A percentile compares a stretch with the other conserved stretches of the same genome.
These are phyloP conservation scores for Epithemia pelagica DNA, from an alignment of 108 stramenopile species.

Conservation along the genomic window DNA sequence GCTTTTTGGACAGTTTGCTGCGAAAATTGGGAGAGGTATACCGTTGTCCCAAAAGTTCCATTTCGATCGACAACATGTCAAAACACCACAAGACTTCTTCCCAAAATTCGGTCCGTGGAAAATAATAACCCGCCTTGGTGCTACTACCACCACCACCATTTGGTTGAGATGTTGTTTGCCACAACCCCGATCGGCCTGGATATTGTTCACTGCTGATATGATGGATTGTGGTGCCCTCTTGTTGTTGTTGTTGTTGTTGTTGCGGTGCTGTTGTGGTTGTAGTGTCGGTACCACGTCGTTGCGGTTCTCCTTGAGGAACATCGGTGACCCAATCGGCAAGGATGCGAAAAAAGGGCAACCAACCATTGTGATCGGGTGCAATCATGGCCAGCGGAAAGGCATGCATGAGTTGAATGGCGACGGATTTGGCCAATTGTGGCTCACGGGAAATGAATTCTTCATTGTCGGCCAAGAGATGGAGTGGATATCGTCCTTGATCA, in stretches of 20 bases:
- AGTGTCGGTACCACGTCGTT: neutral
- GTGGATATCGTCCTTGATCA: constrained; percentile 1
- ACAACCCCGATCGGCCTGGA: neutral
- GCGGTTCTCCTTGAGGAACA: too few relatives aligned
- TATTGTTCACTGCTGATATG: neutral
- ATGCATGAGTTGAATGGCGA: neutral
- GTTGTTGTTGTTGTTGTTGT: too few relatives aligned
- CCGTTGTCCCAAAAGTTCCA: constrained; percentile 14
- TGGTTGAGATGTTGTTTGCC: too few relatives aligned
- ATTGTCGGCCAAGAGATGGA: constrained; percentile 16
- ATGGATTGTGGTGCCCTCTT: neutral
- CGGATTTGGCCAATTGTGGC: constrained; percentile 2
- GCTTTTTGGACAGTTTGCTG: neutral
- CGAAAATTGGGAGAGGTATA: neutral
- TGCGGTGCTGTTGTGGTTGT: neutral
- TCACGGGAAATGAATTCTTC: neutral
- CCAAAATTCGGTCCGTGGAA: constrained; percentile 13
- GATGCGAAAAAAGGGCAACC: constrained; percentile 2
- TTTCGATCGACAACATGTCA: constrained; percentile 14
- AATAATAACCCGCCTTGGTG: neutral
- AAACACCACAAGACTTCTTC: constrained; percentile 22
- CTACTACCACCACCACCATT: too few relatives aligned
- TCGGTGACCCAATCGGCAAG: constrained; percentile 13
- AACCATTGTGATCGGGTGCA: neutral
- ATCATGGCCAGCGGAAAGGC: neutral